Base-by-base conservation (phyloP, 306 rosid species). In the Rosa persica region DNA sequence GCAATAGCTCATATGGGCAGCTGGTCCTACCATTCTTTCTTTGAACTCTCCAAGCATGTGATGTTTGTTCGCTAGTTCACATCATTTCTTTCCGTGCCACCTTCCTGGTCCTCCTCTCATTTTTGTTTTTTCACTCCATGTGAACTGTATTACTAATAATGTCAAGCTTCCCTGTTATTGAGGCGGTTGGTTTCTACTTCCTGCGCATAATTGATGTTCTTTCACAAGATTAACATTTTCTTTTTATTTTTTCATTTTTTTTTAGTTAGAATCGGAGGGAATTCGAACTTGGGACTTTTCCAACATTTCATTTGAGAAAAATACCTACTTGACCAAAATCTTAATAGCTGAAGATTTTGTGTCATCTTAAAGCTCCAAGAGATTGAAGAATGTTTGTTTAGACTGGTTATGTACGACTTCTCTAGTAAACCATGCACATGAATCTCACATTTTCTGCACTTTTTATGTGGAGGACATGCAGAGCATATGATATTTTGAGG, bases 51-150 rank as follows among this genome's bases (percentile, higher is more conserved):
- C 51, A 65, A 36, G 73, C 83, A 79, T 65, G 81, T 83, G 83
- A 61, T 75, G 76, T 76, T 77, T 71, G 81, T 83, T 51, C 74
- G 69, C 25, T 51, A 25, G 78, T 75, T 83, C 67, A 76, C 80
- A 74, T 79, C 83, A 70, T n/a, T 30, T 30, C 36, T 2, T 30
- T 30, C 2, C 34, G 23, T 27, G 11, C 34, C 7, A 11, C 27
- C 25, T 54, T 17, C 39, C 70, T 17, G 44, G 42, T 30, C 12
- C 40, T 12, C 38, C 43, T 12, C 22, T 16, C 54, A 15, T 23
- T 23, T 12, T 46, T 17, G 8, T 4, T 67, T 46, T 46, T 10
- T 3, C 40, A 70, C 13, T 43, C 39, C 39, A 70, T 22, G 74
- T 46, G 40, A 39, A 38, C 30, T 39, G 30, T 10, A 39, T 67